Evolutionary conservation across 1,284 basidiomycete species (phyloP).

Genomic region (Lignosus rhinocerotis): DNA sequence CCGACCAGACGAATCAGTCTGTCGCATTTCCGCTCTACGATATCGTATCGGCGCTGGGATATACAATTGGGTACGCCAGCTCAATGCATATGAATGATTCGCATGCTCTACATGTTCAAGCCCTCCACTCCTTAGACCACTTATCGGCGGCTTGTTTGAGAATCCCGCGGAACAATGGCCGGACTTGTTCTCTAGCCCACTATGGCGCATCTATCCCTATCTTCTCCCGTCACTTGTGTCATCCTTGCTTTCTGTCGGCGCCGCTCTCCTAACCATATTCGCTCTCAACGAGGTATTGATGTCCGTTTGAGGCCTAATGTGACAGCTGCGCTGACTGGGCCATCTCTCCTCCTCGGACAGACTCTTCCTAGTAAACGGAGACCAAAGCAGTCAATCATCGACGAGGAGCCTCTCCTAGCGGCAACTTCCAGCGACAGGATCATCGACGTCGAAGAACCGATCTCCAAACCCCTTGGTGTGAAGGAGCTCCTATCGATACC

Average conservation of each 20-base stretch:
- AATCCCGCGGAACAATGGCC: conserved; percentile 53
- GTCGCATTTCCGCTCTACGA: conserved; percentile 63
- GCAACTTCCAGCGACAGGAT: conserved; percentile 15
- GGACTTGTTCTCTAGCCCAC: conserved; percentile 40
- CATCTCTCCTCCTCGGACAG: conserved; percentile 26
- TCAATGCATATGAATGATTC: background rate
- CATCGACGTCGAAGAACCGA: conserved; percentile 11
- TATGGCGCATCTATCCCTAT: conserved; percentile 56
- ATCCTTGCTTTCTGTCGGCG: conserved; percentile 28
- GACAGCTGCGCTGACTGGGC: background rate
- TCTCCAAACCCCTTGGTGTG: conserved; percentile 25
- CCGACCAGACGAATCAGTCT: conserved; percentile 63
- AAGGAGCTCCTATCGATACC: conserved; percentile 48
- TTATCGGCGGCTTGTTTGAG: conserved; percentile 62
- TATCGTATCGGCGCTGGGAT: conserved; percentile 60
- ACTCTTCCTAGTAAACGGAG: conserved; percentile 39
- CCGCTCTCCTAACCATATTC: conserved; percentile 42
- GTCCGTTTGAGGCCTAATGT: background rate
- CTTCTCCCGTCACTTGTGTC: conserved; percentile 57
- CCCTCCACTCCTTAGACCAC: conserved; percentile 42
- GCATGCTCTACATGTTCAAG: background rate
- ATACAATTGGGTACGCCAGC: conserved; percentile 52
- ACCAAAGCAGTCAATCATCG: conserved; percentile 1
- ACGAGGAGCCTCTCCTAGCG: conserved; percentile 14
- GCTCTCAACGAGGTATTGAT: conserved; percentile 55